phyloP scores from a whole-genome alignment of 257 asterid species.

The Gentiana macrophylla region DNA sequence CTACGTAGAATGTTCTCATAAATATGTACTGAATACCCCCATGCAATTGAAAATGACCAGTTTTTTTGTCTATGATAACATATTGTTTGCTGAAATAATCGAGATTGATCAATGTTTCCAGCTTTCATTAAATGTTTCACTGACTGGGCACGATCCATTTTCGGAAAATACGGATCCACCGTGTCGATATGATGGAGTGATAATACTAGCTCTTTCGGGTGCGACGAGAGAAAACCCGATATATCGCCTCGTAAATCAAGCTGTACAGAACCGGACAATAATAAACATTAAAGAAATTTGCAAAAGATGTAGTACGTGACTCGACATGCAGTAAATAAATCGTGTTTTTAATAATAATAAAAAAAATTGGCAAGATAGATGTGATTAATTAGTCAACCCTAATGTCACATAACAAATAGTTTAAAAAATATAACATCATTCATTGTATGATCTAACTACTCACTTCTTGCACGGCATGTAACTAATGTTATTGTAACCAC shows the following conservation, averaged over 20 bases:
- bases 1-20: constrained; percentile 49
- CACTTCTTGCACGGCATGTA: no score
- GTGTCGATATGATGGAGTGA: constrained; percentile 72
- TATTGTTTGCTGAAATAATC: constrained; percentile 61
- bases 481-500: no score
- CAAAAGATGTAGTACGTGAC: no score
- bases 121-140: constrained; percentile 63
- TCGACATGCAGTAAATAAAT: no score
- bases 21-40: constrained; percentile 70
- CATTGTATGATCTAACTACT: no score
- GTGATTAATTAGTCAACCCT: no score
- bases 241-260: constrained; percentile 51
- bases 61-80: constrained; percentile 38
- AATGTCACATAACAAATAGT: no score
- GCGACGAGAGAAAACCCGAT: constrained; percentile 59
- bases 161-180: constrained; percentile 55
- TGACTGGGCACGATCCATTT: constrained; percentile 33
- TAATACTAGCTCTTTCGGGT: constrained; percentile 44
- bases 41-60: constrained; percentile 66
- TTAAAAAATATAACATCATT: no score
- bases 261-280: no score
- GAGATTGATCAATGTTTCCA: constrained; percentile 51
- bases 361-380: no score
- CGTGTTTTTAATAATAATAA: no score
- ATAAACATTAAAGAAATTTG: no score